Evolutionary conservation across 345 rosid species (phyloP).

Genomic region (Gossypium thurberi): DNA sequence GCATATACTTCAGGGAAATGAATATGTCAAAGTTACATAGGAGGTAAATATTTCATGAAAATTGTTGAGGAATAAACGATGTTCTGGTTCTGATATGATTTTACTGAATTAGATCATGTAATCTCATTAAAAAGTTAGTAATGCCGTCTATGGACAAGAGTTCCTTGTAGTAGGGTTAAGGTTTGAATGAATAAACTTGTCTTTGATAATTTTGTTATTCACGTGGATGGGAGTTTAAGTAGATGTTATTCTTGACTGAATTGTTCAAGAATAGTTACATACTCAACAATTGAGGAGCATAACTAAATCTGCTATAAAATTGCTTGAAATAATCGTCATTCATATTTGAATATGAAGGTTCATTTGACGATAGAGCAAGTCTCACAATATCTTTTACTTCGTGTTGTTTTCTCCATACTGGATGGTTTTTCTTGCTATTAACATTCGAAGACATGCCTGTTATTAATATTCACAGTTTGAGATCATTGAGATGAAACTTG

Average conservation of each 20-base stretch:
- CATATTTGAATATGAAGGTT: neutral
- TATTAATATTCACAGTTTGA: neutral
- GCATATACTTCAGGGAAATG: neutral
- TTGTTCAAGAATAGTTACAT: no score
- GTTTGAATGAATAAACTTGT: neutral
- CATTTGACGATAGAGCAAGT: neutral
- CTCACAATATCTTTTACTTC: no score
- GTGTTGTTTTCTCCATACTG: no score
- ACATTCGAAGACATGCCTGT: neutral
- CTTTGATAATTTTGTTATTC: no score
- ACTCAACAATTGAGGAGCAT: neutral
- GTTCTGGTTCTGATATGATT: neutral
- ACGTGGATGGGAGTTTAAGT: no score
- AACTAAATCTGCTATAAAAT: neutral
- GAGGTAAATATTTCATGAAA: neutral
- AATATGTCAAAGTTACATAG: neutral
- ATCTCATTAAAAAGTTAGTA: neutral
- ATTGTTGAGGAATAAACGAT: neutral
- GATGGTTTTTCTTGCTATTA: neutral
- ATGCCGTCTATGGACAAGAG: neutral
- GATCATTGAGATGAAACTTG: no score
- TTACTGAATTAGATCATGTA: neutral
- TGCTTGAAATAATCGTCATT: neutral
- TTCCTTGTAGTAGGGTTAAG: neutral
- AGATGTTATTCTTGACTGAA: no score